These are phyloP conservation scores for Eimeria maxima DNA, from an alignment of 169 alveolate species.

Conservation along the genomic window DNA sequence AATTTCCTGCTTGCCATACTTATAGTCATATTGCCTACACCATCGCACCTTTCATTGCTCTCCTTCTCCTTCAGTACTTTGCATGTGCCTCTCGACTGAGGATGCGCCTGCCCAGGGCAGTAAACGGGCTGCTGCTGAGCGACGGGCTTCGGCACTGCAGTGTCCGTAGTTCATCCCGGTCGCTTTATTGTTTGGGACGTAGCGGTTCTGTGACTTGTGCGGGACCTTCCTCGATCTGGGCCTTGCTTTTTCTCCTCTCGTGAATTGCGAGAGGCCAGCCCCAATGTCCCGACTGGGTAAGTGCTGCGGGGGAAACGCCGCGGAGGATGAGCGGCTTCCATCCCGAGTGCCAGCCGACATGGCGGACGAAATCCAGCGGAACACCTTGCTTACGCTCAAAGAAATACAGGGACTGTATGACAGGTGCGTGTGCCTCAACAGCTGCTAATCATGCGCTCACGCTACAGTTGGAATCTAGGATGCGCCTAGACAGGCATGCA, in stretches of 20 bases:
- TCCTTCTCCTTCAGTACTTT: background rate
- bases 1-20: background rate
- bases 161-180: slow-evolving; percentile 28
- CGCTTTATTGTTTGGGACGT: background rate
- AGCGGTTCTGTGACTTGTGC: background rate
- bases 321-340: slow-evolving; percentile 62
- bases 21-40: background rate
- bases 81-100: slow-evolving; percentile 57
- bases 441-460: too few species aligned
- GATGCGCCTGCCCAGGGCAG: slow-evolving; percentile 72
- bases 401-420: slow-evolving; percentile 76
- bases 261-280: slow-evolving; percentile 63
- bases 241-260: background rate
- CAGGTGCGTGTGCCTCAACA: background rate
- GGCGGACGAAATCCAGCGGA: slow-evolving; percentile 61
- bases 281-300: slow-evolving; percentile 59
- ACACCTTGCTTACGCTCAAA: slow-evolving; percentile 62
- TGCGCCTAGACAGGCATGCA: background rate
- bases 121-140: slow-evolving; percentile 71
- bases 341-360: slow-evolving; percentile 63
- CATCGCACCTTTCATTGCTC: background rate
- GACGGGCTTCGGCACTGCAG: slow-evolving; percentile 74
- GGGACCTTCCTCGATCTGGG: background rate
- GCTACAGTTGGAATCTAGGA: too few species aligned
- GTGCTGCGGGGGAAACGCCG: slow-evolving; percentile 49